phyloP scores from a whole-genome alignment of 345 rosid species.

The Linum usitatissimum region DNA sequence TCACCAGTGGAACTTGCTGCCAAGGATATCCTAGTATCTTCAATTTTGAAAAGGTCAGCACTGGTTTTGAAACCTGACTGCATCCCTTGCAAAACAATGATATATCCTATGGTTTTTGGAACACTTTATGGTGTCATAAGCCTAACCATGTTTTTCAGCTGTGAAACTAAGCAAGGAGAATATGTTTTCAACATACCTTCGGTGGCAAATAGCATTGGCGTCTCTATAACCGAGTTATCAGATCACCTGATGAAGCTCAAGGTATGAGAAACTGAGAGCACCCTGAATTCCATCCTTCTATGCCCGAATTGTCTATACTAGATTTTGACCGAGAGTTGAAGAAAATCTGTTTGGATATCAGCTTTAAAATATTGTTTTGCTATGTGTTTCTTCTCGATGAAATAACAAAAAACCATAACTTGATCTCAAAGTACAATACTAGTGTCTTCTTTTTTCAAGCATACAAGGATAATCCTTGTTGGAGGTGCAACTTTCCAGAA shows the following conservation, averaged over 20 bases:
- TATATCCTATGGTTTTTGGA: conserved; percentile 8
- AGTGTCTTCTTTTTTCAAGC: no score
- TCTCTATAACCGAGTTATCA: conserved; percentile 42
- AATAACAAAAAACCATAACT: no score
- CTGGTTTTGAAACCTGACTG: conserved; percentile 1
- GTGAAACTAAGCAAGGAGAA: conserved; percentile 59
- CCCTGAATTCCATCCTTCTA: not conserved
- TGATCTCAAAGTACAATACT: no score
- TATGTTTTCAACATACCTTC: conserved; percentile 55
- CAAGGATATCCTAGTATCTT: conserved; percentile 46
- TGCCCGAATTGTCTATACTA: not conserved
- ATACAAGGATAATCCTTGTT: no score
- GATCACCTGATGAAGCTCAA: conserved; percentile 60
- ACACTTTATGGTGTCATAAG: conserved; percentile 1
- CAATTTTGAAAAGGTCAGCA: conserved; percentile 64
- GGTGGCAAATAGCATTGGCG: conserved; percentile 45
- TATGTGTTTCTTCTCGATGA: no score
- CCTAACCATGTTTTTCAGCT: conserved; percentile 32
- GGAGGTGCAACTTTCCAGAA: no score
- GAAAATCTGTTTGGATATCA: no score
- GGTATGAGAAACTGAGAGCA: conserved; percentile 29
- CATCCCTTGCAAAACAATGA: not conserved
- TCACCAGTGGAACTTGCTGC: conserved; percentile 61
- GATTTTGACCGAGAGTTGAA: not conserved
- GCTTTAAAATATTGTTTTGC: no score